These are phyloP conservation scores for Candolleomyces efflorescens DNA, from an alignment of 768 basidiomycete species.

Conservation along the genomic window DNA sequence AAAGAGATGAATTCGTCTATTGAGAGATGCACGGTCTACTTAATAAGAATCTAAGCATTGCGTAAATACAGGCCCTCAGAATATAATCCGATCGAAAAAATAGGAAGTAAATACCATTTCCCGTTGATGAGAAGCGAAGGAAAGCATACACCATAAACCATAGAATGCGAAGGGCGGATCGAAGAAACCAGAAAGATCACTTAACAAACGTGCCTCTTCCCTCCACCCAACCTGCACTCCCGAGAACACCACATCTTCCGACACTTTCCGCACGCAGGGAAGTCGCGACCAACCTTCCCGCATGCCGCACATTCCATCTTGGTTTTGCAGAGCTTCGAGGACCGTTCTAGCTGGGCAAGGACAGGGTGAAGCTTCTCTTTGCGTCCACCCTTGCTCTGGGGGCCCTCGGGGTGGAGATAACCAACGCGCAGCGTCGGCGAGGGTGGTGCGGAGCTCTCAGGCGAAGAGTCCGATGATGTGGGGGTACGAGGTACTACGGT, in stretches of 20 bases:
- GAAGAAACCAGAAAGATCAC: background rate
- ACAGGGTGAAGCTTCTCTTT: constrained; percentile 28
- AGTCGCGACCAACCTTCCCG: constrained; percentile 40
- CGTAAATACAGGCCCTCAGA: too few relatives aligned
- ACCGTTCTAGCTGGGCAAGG: constrained; percentile 38
- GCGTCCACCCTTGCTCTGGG: background rate
- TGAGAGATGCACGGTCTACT: too few relatives aligned
- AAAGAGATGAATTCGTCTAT: too few relatives aligned
- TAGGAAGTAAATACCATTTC: too few relatives aligned
- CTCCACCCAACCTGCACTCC: constrained; percentile 42
- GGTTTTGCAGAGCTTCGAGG: constrained; percentile 38
- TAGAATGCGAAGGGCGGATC: background rate
- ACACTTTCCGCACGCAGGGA: constrained; percentile 48
- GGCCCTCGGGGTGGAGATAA: background rate
- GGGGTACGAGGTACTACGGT: background rate
- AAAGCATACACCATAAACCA: background rate
- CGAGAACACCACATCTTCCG: constrained; percentile 54
- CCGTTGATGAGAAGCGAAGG: too few relatives aligned
- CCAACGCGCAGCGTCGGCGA: background rate
- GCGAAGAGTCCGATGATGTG: background rate
- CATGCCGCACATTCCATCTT: constrained; percentile 39
- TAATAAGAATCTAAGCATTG: too few relatives aligned
- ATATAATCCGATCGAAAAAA: too few relatives aligned
- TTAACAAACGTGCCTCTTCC: constrained; percentile 38
- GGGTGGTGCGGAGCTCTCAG: background rate